phyloP scores from a whole-genome alignment of 1,139 yeast genomes.

The Yamadazyma triangularis region DNA sequence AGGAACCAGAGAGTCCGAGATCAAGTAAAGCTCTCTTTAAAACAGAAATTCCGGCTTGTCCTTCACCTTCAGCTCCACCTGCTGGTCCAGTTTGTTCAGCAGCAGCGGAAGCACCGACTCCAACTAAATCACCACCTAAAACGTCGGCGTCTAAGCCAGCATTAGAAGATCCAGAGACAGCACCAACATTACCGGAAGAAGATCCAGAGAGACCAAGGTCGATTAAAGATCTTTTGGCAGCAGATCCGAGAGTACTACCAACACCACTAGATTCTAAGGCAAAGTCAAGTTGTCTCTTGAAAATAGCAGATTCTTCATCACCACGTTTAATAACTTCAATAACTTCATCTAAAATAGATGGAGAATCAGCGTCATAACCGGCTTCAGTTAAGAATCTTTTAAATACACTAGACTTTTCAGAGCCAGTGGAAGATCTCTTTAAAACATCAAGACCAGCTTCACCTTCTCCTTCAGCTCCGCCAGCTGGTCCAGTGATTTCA shows the following conservation, averaged over 20 bases:
- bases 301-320: conserved; percentile 7
- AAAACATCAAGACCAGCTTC: conserved; percentile 7
- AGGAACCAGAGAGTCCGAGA: conserved; percentile 8
- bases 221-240: conserved; percentile 2
- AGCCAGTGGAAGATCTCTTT: conserved; percentile 8
- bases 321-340: conserved; percentile 9
- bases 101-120: conserved; percentile 3
- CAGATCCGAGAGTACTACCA: conserved; percentile 4
- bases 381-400: conserved; percentile 10
- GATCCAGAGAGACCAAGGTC: conserved; percentile 4
- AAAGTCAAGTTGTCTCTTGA: conserved; percentile 11
- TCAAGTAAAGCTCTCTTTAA: conserved; percentile 9
- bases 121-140: conserved; percentile 1
- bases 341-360: conserved; percentile 10
- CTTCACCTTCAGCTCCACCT: conserved; percentile 8
- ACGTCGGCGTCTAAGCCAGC: conserved; percentile 3
- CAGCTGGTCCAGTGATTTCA: conserved; percentile 2
- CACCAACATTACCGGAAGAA: conserved; percentile 2
- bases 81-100: conserved; percentile 5
- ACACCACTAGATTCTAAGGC: conserved; percentile 9
- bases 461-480: conserved; percentile 7
- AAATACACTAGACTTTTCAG: conserved; percentile 9
- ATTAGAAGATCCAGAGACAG: conserved; percentile 5
- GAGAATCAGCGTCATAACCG: conserved; percentile 10
- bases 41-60: conserved; percentile 9